Conservation (phyloP, 352 stramenopile genomes). For the Lagenidium sp. region DNA sequence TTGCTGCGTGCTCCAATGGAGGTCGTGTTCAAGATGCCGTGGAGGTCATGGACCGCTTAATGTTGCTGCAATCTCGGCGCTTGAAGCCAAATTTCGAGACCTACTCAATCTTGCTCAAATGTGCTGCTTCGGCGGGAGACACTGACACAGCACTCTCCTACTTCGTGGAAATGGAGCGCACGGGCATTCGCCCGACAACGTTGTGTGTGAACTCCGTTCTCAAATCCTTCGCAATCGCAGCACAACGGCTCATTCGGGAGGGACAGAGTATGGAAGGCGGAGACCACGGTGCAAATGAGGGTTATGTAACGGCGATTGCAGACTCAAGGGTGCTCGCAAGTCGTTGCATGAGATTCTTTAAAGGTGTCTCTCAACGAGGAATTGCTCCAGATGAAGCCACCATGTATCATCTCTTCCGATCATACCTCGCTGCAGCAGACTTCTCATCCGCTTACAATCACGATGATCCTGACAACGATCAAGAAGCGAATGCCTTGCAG, state of each 20-base stretch:
- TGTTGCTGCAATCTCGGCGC: too few species aligned
- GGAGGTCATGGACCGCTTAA: too few species aligned
- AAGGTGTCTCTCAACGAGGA: slow-evolving; percentile 5
- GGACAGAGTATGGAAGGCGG: too few species aligned
- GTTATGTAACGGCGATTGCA: slow-evolving; percentile 8
- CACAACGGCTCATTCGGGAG: slow-evolving; percentile 10
- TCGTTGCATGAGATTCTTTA: too few species aligned
- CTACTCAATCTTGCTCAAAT: slow-evolving; percentile 10
- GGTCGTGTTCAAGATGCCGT: too few species aligned
- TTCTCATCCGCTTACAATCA: slow-evolving; percentile 5
- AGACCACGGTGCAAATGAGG: neutral
- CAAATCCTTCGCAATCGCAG: slow-evolving; percentile 4
- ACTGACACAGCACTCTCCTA: slow-evolving; percentile 7
- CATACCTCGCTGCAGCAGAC: slow-evolving; percentile 37
- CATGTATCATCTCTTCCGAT: slow-evolving; percentile 19
- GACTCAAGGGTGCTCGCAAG: too few species aligned
- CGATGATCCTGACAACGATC: slow-evolving; percentile 9
- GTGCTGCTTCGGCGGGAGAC: slow-evolving; percentile 2
- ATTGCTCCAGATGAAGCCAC: slow-evolving; percentile 9
- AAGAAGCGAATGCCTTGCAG: slow-evolving; percentile 18
- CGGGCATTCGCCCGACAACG: slow-evolving; percentile 2
- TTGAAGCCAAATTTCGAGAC: slow-evolving; percentile 8
- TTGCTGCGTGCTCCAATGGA: slow-evolving; percentile 9
- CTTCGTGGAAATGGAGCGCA: slow-evolving; percentile 9
- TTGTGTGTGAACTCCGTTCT: slow-evolving; percentile 7